phyloP scores from a whole-genome alignment of 768 basidiomycete species.

The Suillus ampliporus region DNA sequence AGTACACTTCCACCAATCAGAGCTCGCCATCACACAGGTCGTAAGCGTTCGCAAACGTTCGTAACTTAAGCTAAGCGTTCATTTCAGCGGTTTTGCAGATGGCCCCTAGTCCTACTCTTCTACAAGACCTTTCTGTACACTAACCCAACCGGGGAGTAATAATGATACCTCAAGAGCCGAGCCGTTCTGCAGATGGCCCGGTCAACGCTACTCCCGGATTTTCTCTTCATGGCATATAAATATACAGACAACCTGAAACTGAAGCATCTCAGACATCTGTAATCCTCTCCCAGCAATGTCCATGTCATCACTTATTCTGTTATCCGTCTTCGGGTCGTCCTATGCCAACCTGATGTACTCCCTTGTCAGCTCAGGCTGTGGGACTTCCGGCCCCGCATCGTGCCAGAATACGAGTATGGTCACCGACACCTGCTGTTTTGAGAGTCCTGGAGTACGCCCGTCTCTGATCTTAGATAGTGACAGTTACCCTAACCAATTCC shows the following conservation, averaged over 20 bases:
- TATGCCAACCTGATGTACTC: constrained; percentile 30
- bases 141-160: no score
- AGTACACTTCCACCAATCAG: no score
- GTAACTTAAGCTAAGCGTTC: no score
- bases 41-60: no score
- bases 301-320: constrained; percentile 22
- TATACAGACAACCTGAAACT: background rate
- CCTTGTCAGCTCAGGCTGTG: constrained; percentile 55
- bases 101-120: no score
- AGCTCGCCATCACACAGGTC: no score
- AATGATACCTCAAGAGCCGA: no score
- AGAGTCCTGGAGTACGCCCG: constrained; percentile 62
- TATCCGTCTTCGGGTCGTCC: constrained; percentile 27
- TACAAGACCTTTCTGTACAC: no score
- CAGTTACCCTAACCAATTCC: constrained; percentile 5
- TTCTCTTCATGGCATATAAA: background rate
- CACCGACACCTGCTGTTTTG: constrained; percentile 65
- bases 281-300: background rate
- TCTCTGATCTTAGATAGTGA: background rate
- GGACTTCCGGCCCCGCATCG: constrained; percentile 52
- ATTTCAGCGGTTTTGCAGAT: no score
- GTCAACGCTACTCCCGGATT: background rate
- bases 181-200: no score
- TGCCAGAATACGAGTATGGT: constrained; percentile 54
- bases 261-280: background rate